Percentiles rank a stretch among this genome's conserved stretches.
Conservation (phyloP, 768 basidiomycete genomes). For the Galerina sulciceps region DNA sequence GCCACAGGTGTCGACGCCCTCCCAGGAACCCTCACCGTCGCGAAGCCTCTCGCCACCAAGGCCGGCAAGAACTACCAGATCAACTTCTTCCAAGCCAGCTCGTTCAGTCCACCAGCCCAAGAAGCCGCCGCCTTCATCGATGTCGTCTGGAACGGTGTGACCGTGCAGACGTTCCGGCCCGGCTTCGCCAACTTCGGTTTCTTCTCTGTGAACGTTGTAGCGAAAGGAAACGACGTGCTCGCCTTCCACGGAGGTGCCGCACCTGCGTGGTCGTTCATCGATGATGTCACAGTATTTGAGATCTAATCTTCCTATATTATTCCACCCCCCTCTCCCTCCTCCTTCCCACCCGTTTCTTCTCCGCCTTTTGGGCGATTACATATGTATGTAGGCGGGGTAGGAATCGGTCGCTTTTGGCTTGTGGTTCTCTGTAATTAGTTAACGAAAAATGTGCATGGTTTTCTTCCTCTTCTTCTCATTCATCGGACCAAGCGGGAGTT, state of each 20-base stretch:
- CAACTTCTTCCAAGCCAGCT: constrained; percentile 45
- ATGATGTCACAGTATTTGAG: constrained; percentile 40
- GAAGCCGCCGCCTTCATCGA: constrained; percentile 42
- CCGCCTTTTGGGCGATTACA: not conserved
- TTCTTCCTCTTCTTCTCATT: too few relatives aligned
- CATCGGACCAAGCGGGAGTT: too few relatives aligned
- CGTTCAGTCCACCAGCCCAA: constrained; percentile 35
- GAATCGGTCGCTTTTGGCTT: not conserved
- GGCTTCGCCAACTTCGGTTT: constrained; percentile 44
- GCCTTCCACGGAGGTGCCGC: constrained; percentile 47
- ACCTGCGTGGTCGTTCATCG: constrained; percentile 54
- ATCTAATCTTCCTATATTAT: constrained; percentile 7
- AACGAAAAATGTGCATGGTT: too few relatives aligned
- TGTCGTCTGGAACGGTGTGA: constrained; percentile 46
- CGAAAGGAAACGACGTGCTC: constrained; percentile 38
- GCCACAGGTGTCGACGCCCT: constrained; percentile 39
- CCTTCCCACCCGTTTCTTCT: not conserved
- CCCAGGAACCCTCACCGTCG: constrained; percentile 41
- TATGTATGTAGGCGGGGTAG: not conserved
- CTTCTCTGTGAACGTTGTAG: constrained; percentile 38
- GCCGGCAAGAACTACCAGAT: constrained; percentile 42
- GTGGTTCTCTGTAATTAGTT: too few relatives aligned
- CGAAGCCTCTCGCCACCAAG: constrained; percentile 34
- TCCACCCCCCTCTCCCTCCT: not conserved
- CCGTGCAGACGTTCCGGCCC: constrained; percentile 34